Conservation (phyloP, 352 stramenopile species). For the Phytophthora citricola region DNA sequence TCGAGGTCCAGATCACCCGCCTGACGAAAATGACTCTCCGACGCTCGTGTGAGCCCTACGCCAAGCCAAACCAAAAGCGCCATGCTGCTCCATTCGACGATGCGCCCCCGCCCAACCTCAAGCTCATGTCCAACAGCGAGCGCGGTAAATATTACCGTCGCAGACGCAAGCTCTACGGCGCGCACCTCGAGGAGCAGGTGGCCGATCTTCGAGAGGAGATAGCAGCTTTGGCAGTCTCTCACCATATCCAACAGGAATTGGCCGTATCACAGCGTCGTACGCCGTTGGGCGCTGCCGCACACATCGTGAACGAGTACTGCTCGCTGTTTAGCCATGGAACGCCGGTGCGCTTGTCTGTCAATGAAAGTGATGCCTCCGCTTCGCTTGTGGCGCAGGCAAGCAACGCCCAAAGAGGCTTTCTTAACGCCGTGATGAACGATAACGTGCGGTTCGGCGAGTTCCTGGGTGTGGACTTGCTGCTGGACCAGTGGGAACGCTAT, state of each 20-base stretch:
- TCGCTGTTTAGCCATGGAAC: slow-evolving; percentile 49
- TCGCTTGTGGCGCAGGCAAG: slow-evolving; percentile 20
- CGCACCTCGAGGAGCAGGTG: slow-evolving; percentile 44
- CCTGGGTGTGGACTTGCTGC: slow-evolving; percentile 38
- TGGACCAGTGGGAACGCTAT: slow-evolving; percentile 60
- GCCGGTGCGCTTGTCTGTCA: slow-evolving; percentile 43
- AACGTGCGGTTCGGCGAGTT: slow-evolving; percentile 51
- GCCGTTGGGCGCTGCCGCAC: slow-evolving; percentile 22
- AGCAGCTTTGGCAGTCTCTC: slow-evolving; percentile 31
- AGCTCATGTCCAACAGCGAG: slow-evolving; percentile 65
- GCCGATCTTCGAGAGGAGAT: slow-evolving; percentile 54
- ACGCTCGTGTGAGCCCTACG: not conserved
- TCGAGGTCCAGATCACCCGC: not conserved
- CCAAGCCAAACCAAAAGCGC: slow-evolving; percentile 1
- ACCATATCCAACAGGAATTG: slow-evolving; percentile 33
- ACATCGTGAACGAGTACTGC: slow-evolving; percentile 55
- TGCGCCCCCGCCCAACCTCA: slow-evolving; percentile 34
- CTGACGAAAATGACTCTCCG: not conserved
- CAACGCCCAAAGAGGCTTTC: slow-evolving; percentile 35
- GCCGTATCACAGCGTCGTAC: slow-evolving; percentile 24
- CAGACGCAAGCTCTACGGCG: slow-evolving; percentile 52
- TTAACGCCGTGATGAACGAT: slow-evolving; percentile 45
- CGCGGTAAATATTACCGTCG: slow-evolving; percentile 63
- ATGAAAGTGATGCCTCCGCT: slow-evolving; percentile 18
- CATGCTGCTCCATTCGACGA: slow-evolving; percentile 7